A percentile compares a stretch with the other conserved stretches of the same genome.
phyloP scores from a whole-genome alignment of 495 filamentous ascomycete genomes.

The Penicillium flavigenum region DNA sequence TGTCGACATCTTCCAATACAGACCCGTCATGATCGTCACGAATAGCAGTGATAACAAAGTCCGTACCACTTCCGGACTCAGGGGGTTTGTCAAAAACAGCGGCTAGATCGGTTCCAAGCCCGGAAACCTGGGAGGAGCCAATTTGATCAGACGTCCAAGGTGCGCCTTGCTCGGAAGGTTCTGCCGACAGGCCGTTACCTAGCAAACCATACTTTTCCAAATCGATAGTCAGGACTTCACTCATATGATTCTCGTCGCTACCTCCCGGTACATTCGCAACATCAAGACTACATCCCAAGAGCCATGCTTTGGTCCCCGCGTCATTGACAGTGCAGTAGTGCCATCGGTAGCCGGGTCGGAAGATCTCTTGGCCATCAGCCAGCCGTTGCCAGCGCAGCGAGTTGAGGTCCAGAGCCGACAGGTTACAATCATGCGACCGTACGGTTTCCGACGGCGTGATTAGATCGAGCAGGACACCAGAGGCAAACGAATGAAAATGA shows the following conservation, averaged over 20 bases:
- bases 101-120: slow-evolving; percentile 78
- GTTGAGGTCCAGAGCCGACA: slow-evolving; percentile 82
- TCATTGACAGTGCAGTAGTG: slow-evolving; percentile 95
- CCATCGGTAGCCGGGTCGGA: slow-evolving; percentile 84
- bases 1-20: slow-evolving; percentile 57
- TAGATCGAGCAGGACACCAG: slow-evolving; percentile 88
- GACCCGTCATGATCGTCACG: slow-evolving; percentile 57
- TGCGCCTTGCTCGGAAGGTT: slow-evolving; percentile 57
- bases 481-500: slow-evolving; percentile 93
- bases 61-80: slow-evolving; percentile 74
- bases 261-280: slow-evolving; percentile 47
- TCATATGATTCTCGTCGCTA: slow-evolving; percentile 80
- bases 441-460: slow-evolving; percentile 89
- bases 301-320: slow-evolving; percentile 91
- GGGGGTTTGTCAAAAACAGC: slow-evolving; percentile 80
- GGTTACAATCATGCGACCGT: slow-evolving; percentile 76
- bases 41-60: slow-evolving; percentile 82
- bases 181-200: slow-evolving; percentile 68
- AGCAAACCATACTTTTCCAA: slow-evolving; percentile 81
- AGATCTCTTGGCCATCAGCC: slow-evolving; percentile 89
- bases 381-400: slow-evolving; percentile 89
- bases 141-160: slow-evolving; percentile 52
- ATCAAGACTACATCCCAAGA: slow-evolving; percentile 87
- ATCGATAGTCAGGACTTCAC: slow-evolving; percentile 90
- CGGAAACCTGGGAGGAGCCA: slow-evolving; percentile 48